These are phyloP conservation scores for Cavenderia fasciculata DNA, from an alignment of 78 protist species.

Conservation along the genomic window DNA sequence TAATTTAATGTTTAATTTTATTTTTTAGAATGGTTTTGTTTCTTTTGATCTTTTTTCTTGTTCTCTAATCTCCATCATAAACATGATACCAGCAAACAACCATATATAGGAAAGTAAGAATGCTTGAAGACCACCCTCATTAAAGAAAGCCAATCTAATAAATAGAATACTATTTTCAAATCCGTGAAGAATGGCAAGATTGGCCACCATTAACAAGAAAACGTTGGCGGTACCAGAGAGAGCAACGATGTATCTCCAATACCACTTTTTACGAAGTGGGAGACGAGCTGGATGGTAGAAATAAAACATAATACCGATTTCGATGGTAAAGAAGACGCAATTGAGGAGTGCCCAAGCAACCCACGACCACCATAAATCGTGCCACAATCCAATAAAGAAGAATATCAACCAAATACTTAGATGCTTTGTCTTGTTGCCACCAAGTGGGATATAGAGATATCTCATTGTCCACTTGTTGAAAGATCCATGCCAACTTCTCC, in stretches of 20 bases:
- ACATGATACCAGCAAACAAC: constrained; percentile 49
- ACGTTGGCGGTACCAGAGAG: constrained; percentile 39
- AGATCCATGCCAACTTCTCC: constrained; percentile 90
- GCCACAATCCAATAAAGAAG: constrained; percentile 91
- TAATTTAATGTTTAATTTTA: no score
- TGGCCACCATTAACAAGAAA: constrained; percentile 69
- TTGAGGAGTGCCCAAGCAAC: constrained; percentile 83
- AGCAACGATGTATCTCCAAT: constrained; percentile 73
- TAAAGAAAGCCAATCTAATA: constrained; percentile 58
- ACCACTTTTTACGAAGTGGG: constrained; percentile 52
- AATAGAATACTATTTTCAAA: constrained; percentile 57
- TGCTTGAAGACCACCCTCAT: constrained; percentile 33
- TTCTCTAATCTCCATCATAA: constrained; percentile 68
- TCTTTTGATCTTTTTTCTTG: constrained; percentile 72
- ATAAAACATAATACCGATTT: constrained; percentile 65
- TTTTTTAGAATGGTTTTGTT: constrained; percentile 45
- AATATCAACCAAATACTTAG: constrained; percentile 84
- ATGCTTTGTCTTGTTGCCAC: constrained; percentile 84
- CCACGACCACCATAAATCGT: constrained; percentile 85
- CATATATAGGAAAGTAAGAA: constrained; percentile 39
- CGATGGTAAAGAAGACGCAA: constrained; percentile 78
- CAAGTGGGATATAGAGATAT: constrained; percentile 93
- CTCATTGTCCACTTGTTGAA: constrained; percentile 91
- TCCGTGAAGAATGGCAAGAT: constrained; percentile 81
- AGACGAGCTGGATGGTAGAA: constrained; percentile 48